phyloP scores from a whole-genome alignment of 345 rosid species.

The Lepidium africanum region DNA sequence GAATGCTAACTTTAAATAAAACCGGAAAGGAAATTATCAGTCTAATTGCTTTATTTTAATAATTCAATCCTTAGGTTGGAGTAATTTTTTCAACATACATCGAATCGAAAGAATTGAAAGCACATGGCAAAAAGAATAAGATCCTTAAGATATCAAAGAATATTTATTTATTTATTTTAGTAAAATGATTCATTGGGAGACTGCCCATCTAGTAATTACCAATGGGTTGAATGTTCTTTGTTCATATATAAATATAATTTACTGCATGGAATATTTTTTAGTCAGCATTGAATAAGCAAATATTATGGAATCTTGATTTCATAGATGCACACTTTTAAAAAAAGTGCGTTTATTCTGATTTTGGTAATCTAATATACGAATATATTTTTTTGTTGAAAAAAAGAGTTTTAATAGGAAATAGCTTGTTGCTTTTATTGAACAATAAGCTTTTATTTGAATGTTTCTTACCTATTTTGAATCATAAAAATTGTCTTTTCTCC shows the following conservation, averaged over 20 bases:
- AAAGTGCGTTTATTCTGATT: background rate
- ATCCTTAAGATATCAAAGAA: slow-evolving; percentile 9
- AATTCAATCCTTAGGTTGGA: background rate
- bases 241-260: background rate
- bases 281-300: slow-evolving; percentile 1
- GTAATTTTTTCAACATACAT: no score
- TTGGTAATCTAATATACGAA: background rate
- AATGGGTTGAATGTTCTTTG: slow-evolving; percentile 10
- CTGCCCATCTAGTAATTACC: slow-evolving; percentile 1
- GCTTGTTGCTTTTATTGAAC: background rate
- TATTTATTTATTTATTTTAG: background rate
- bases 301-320: background rate
- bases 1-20: background rate
- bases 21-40: background rate
- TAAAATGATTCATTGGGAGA: background rate
- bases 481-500: no score
- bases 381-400: background rate
- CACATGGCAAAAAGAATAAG: slow-evolving; percentile 24
- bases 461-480: no score
- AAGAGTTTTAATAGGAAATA: background rate
- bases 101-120: no score
- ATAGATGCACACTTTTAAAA: background rate
- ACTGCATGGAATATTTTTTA: background rate
- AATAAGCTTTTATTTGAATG: background rate
- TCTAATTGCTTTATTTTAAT: background rate